A percentile compares a stretch with the other conserved stretches of the same genome.
These are phyloP conservation scores for Fusarium irregulare DNA, from an alignment of 2,329 filamentous ascomycete species.

Conservation along the genomic window DNA sequence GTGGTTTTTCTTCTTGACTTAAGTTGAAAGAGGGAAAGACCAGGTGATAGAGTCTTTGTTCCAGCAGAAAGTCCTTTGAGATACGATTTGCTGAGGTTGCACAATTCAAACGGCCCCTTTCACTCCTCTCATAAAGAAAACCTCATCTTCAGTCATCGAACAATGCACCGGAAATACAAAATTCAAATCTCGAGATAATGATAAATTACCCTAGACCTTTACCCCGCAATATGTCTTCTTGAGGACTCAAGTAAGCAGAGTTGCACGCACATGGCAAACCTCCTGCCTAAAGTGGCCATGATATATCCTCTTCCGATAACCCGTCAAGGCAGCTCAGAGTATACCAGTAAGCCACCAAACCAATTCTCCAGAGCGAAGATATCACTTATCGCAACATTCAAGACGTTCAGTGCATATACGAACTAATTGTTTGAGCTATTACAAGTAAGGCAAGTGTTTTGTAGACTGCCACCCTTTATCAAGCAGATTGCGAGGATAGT, in stretches of 20 bases:
- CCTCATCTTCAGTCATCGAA: background rate
- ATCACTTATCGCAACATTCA: background rate
- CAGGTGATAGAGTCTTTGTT: too few species aligned
- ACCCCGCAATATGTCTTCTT: background rate
- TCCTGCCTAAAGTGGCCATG: background rate
- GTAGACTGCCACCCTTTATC: background rate
- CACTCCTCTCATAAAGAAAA: background rate
- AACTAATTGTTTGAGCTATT: background rate
- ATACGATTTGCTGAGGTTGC: too few species aligned
- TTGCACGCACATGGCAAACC: background rate
- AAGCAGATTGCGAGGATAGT: background rate
- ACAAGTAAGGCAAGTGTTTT: background rate
- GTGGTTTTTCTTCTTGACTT: too few species aligned
- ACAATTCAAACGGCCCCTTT: background rate
- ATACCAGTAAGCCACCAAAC: background rate
- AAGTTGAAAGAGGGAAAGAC: too few species aligned
- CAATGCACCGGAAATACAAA: background rate
- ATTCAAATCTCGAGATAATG: rapidly evolving
- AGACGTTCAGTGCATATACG: background rate
- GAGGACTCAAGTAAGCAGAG: background rate
- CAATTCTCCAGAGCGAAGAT: rapidly evolving
- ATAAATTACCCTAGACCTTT: background rate
- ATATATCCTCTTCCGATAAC: background rate
- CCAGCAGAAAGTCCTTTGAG: too few species aligned
- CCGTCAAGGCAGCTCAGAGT: background rate